These are phyloP conservation scores for Xylaria sp. DNA, from an alignment of 2,329 filamentous ascomycete genomes.

Conservation along the genomic window DNA sequence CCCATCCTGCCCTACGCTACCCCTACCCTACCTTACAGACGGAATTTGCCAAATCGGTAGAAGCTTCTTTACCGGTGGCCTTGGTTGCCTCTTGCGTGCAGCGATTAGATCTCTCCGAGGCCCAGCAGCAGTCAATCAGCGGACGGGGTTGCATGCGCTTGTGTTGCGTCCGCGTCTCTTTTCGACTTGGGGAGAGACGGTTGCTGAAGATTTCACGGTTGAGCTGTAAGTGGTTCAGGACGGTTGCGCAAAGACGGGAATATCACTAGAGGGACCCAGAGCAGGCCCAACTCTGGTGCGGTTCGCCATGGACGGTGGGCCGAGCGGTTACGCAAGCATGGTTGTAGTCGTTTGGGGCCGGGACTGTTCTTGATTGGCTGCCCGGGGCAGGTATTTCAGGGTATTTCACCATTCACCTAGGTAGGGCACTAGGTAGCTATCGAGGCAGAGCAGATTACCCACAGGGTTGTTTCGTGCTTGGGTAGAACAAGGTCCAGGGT, in stretches of 20 bases:
- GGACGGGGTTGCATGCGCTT: conserved; percentile 13
- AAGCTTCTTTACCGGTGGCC: conserved; percentile 21
- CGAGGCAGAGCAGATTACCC: background rate
- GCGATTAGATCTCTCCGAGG: conserved; percentile 16
- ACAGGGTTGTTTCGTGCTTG: conserved; percentile 19
- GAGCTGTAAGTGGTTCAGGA: conserved; percentile 11
- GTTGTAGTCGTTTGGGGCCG: conserved; percentile 18
- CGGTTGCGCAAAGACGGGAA: conserved; percentile 14
- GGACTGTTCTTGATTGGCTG: conserved; percentile 17
- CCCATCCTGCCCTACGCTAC: conserved; percentile 23
- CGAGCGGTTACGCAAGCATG: conserved; percentile 23
- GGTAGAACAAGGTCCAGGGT: conserved; percentile 2
- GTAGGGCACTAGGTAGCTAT: background rate
- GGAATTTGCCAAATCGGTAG: conserved; percentile 26
- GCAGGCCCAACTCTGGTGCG: conserved; percentile 18
- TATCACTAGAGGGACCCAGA: conserved; percentile 20
- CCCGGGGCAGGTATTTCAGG: conserved; percentile 10
- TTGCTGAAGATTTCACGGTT: conserved; percentile 1
- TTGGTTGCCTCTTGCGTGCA: conserved; percentile 1
- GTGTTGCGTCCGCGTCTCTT: conserved; percentile 15
- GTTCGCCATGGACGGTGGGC: conserved; percentile 12
- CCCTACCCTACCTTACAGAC: conserved; percentile 1
- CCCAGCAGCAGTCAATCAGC: conserved; percentile 21
- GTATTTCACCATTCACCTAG: conserved; percentile 18
- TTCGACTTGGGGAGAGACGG: conserved; percentile 20